Percentiles rank a stretch among this genome's conserved stretches.
Conservation (phyloP, 495 filamentous ascomycete genomes). For the Rhypophila decipiens region DNA sequence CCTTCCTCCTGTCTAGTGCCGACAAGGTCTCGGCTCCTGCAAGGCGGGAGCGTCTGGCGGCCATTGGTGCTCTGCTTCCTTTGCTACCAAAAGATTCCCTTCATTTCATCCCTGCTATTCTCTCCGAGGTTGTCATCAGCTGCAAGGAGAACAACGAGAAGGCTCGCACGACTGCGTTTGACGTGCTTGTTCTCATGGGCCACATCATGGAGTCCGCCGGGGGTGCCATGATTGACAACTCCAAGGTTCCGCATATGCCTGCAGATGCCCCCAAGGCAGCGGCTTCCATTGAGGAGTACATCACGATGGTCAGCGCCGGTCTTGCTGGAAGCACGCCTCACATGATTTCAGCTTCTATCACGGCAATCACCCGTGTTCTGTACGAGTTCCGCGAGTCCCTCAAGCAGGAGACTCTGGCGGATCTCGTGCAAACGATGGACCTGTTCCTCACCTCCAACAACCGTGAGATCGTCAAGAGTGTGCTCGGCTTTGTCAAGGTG, state of each 20-base stretch:
- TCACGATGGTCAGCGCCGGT: slow-evolving; percentile 96
- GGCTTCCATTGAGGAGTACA: slow-evolving; percentile 86
- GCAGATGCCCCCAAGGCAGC: slow-evolving; percentile 65
- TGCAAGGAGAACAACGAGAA: slow-evolving; percentile 97
- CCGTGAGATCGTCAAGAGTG: slow-evolving; percentile 87
- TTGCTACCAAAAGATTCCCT: slow-evolving; percentile 68
- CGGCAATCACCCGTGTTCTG: slow-evolving; percentile 81
- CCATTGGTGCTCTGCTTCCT: slow-evolving; percentile 70
- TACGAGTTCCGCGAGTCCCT: slow-evolving; percentile 75
- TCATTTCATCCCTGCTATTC: slow-evolving; percentile 84
- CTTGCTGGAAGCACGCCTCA: slow-evolving; percentile 86
- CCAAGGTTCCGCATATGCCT: slow-evolving; percentile 78
- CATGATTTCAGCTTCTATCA: slow-evolving; percentile 92
- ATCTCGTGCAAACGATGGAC: slow-evolving; percentile 87
- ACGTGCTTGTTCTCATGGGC: slow-evolving; percentile 83
- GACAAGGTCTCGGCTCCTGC: slow-evolving; percentile 81
- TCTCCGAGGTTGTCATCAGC: slow-evolving; percentile 88
- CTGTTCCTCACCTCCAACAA: slow-evolving; percentile 92
- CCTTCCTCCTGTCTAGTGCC: slow-evolving; percentile 64
- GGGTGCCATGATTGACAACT: slow-evolving; percentile 74
- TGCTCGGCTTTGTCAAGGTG: slow-evolving; percentile 94
- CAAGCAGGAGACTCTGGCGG: slow-evolving; percentile 48
- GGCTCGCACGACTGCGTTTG: slow-evolving; percentile 80
- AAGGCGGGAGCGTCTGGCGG: slow-evolving; percentile 73
- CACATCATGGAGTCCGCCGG: slow-evolving; percentile 60